Base-by-base conservation (phyloP, 73 alveolate species). In the Effrenium voratum region DNA sequence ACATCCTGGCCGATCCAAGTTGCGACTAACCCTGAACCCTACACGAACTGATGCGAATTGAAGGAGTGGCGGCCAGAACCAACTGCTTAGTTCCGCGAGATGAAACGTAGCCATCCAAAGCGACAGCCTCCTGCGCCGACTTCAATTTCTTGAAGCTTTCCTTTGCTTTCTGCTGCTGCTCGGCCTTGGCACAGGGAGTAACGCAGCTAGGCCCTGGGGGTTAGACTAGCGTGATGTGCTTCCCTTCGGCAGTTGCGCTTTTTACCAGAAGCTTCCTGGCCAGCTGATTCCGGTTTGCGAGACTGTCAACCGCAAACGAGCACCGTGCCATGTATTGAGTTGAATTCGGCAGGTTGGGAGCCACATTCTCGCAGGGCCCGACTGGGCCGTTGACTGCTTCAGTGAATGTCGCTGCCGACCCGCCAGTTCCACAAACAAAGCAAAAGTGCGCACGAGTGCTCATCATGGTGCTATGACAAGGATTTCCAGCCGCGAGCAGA, bases 71-170 rank as follows among this genome's bases (percentile, higher is more conserved):
- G 81, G 22, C 34, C 3, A 24, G 15, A 5, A 12, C 63, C 26
- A 19, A 12, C 19, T 8, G 19, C 19, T 52, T 52, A 60, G 16
- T 22, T 60, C 75, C 15, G 40, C 75, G 15, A 6, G 81, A 16
- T 46, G 2, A 2, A n/a, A 32, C 4, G 26, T 46, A 32, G 30
- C 13, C 81, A 19, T 52, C 63, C 19, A 12, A 8, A 52, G 32
- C 41, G 32, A 28, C 82, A 5, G 87, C 93, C 94, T 86, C 83
- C 34, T 45, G 76, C 34, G 94, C 82, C 4, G 83, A 46, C 38
- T 68, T 36, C 28, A 86, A 82, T 45, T 86, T 86, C 82, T 86
- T 57, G 83, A 68, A n/a, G 44, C 75, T 49, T 1, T 86, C 94
- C 24, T 70, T 46, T 36, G 66, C 91, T 38, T 80, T 80, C 46